Base-by-base conservation (phyloP, 352 stramenopile species). In the Pilasporangium apinafurcum region DNA sequence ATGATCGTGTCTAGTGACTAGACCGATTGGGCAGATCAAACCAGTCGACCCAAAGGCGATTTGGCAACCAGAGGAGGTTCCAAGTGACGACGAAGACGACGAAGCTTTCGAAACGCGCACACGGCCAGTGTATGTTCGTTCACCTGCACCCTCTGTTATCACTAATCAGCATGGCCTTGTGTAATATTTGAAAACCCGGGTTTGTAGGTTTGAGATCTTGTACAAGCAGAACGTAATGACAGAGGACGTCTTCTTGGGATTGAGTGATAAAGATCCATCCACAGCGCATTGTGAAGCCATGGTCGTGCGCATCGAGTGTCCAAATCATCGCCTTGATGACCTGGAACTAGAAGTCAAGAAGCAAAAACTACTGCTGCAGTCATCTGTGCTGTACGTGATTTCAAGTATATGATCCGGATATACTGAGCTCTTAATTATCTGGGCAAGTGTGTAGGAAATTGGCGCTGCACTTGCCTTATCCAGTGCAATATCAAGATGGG, bases 191-290 rank as follows among this genome's bases (percentile, higher is more conserved):
- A 36, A 12, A 1, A 2, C 24, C 12, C 45, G 7, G 10, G 32
- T 16, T 20, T 25, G 14, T 22, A 86, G 74, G n/a, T 87, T 85
- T 51, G 82, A 90, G 53, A 73, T 94, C 38, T 47, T 89, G 29
- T 92, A 89, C 65, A 89, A 91, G 59, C 82, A 94, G 56, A 82
- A 61, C 26, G 77, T 94, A 28, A 89, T 88, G 79, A 86, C 79
- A 0, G 82, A 94, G 40, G 79, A 89, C 48, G 68, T 94, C 45
- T 94, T 88, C 29, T 67, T 94, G 20, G 80, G 80, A 1, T 53
- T 92, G 13, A 76, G 73, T 35, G 80, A 92, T 47, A 89, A 90
- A 42, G 82, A 94, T 32, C 80, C 80, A n/a, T 92, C 78, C 14
- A 83, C 68, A 1, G 70, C 76, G 3, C 66, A 87, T 37, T 94